These are phyloP conservation scores for Rubroboletus satanas DNA, from an alignment of 768 basidiomycete genomes.

Conservation along the genomic window DNA sequence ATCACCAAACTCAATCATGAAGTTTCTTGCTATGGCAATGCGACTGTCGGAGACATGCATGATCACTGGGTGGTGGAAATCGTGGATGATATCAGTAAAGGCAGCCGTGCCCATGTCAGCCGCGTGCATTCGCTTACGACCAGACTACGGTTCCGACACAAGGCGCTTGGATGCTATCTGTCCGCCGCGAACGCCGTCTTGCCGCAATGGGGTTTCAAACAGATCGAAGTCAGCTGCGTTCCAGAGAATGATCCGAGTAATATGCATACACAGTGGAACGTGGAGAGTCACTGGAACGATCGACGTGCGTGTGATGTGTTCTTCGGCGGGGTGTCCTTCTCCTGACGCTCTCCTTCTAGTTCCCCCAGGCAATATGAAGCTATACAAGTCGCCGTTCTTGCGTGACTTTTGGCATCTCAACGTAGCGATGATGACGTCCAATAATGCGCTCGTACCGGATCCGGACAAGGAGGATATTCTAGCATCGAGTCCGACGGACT, in stretches of 20 bases:
- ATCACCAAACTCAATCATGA: conserved; percentile 87
- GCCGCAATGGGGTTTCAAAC: conserved; percentile 99
- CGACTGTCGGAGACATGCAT: conserved; percentile 78
- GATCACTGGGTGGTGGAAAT: conserved; percentile 94
- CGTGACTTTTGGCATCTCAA: conserved; percentile 99
- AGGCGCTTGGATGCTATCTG: conserved; percentile 78
- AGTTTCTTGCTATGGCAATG: conserved; percentile 92
- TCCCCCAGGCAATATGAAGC: conserved; percentile 75
- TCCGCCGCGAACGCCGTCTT: conserved; percentile 83
- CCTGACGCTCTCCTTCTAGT: conserved; percentile 44
- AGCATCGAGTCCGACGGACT: conserved; percentile 87
- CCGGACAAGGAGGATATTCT: conserved; percentile 99
- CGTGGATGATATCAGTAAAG: conserved; percentile 80
- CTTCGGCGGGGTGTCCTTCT: background rate
- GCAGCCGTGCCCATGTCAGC: conserved; percentile 52
- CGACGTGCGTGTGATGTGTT: conserved; percentile 56
- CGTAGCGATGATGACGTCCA: conserved; percentile 99
- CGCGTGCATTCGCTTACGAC: conserved; percentile 90
- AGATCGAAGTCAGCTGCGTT: conserved; percentile 92
- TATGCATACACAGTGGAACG: conserved; percentile 93
- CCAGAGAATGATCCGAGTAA: conserved; percentile 81
- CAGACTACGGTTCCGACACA: conserved; percentile 78
- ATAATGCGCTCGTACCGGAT: conserved; percentile 95
- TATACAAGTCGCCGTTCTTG: conserved; percentile 88
- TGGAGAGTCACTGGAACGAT: conserved; percentile 97